A percentile compares a stretch with the other conserved stretches of the same genome.
Evolutionary conservation across 176 grass and related monocot genomes (phyloP).

Genomic region (Hordeum vulgare): MorexV3_pseudomolecules_assembly NC_058520.1:545900274-545900773

Average conservation of each 20-base stretch:
- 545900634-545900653: not conserved
- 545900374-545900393: constrained; percentile 9
- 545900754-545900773: not conserved
- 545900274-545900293: too few species aligned
- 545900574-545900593: not conserved
- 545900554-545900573: not conserved
- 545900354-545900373: too few species aligned
- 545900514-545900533: not conserved
- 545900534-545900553: not conserved
- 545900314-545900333: too few species aligned
- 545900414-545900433: constrained; percentile 16
- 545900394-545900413: not conserved
- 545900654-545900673: not conserved
- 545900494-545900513: not conserved
- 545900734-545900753: not conserved
- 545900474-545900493: not conserved
- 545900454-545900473: not conserved
- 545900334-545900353: too few species aligned
- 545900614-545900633: not conserved
- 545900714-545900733: not conserved
- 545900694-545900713: not conserved
- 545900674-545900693: not conserved
- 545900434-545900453: not conserved
- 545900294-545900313: constrained; percentile 16
- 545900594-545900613: not conserved